phyloP scores from a whole-genome alignment of 108 stramenopile species.

The Craspedostauros australis region DNA sequence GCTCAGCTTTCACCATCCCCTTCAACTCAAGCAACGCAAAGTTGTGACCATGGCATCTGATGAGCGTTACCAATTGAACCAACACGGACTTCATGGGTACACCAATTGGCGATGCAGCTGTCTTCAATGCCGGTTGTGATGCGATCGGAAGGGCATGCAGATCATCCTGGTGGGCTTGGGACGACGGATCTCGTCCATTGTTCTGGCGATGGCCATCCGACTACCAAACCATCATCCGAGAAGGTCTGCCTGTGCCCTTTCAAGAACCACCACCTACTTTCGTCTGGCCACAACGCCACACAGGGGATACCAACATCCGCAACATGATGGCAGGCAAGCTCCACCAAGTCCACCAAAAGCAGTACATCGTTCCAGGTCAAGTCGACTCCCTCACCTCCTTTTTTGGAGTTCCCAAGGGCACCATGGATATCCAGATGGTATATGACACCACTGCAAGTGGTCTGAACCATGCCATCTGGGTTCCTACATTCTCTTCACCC shows the following conservation, averaged over 20 bases:
- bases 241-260: slow-evolving; percentile 11
- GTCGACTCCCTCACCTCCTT: slow-evolving; percentile 1
- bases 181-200: slow-evolving; percentile 17
- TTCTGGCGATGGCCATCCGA: slow-evolving; percentile 30
- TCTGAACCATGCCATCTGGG: slow-evolving; percentile 23
- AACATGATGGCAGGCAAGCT: slow-evolving; percentile 1
- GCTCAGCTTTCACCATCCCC: too few relatives aligned
- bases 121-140: too few relatives aligned
- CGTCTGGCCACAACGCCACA: not conserved
- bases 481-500: slow-evolving; percentile 30
- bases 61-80: too few relatives aligned
- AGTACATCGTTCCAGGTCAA: not conserved
- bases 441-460: slow-evolving; percentile 33
- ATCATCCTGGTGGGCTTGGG: slow-evolving; percentile 31
- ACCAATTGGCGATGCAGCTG: too few relatives aligned
- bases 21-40: too few relatives aligned
- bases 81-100: too few relatives aligned
- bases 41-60: too few relatives aligned
- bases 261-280: not conserved
- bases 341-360: not conserved
- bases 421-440: slow-evolving; percentile 32
- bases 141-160: slow-evolving; percentile 1
- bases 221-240: slow-evolving; percentile 5
- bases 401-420: slow-evolving; percentile 29
- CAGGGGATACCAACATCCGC: not conserved